Evolutionary conservation across 1,284 basidiomycete species (phyloP).

Genomic region (Ganoderma resinaceum): DNA sequence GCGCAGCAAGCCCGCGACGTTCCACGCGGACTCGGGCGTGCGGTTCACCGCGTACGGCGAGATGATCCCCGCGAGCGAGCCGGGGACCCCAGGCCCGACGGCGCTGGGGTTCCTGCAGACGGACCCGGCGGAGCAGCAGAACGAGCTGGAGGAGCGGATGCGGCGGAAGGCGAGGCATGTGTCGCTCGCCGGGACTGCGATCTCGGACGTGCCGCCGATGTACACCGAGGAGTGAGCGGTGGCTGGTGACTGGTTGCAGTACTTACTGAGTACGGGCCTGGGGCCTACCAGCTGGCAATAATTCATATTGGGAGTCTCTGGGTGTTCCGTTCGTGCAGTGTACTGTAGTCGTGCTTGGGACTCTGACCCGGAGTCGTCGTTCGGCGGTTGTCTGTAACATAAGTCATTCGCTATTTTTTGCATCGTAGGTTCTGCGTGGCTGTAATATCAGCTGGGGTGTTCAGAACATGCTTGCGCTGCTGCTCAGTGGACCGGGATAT

Average conservation of each 20-base stretch:
- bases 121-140: background rate
- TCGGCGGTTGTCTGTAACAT: background rate
- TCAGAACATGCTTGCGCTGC: background rate
- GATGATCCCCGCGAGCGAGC: background rate
- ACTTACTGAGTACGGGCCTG: background rate
- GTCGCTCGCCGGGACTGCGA: conserved; percentile 10
- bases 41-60: conserved; percentile 15
- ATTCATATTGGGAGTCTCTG: background rate
- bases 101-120: background rate
- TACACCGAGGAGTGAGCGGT: conserved; percentile 11
- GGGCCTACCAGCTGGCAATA: background rate
- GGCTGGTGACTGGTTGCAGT: background rate
- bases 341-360: background rate
- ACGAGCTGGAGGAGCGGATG: conserved; percentile 2
- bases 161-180: conserved; percentile 2
- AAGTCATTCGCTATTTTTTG: background rate
- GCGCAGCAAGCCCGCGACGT: conserved; percentile 9
- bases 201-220: conserved; percentile 20
- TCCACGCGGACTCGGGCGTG: conserved; percentile 18
- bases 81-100: background rate
- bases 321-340: background rate
- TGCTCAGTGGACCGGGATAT: background rate
- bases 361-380: no score
- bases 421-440: no score
- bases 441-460: background rate